A percentile compares a stretch with the other conserved stretches of the same genome.
phyloP scores from a whole-genome alignment of 768 basidiomycete genomes.

The Pulveroboletus sp. region DNA sequence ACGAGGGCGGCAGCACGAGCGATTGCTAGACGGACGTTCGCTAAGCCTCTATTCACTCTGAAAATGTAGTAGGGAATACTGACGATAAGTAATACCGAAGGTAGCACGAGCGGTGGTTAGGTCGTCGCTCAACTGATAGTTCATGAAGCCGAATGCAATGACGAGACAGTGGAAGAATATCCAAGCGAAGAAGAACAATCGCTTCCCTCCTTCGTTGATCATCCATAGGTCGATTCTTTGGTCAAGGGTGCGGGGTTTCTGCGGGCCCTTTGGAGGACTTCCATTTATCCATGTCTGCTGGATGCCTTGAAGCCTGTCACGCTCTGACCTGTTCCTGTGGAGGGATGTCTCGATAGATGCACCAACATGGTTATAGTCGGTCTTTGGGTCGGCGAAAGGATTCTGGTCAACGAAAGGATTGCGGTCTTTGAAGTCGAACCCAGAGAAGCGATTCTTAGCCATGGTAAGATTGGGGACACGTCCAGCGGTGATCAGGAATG shows the following conservation, averaged over 20 bases:
- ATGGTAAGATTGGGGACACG: constrained; percentile 22
- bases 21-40: constrained; percentile 47
- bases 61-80: constrained; percentile 19
- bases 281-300: constrained; percentile 53
- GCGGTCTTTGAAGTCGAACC: constrained; percentile 66
- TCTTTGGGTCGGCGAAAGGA: constrained; percentile 36
- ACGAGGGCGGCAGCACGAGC: constrained; percentile 87
- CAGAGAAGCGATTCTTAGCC: constrained; percentile 47
- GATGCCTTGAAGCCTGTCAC: constrained; percentile 76
- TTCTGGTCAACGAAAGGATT: constrained; percentile 46
- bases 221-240: constrained; percentile 73
- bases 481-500: constrained; percentile 11
- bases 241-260: constrained; percentile 35
- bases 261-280: constrained; percentile 24
- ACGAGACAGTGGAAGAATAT: constrained; percentile 78
- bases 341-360: constrained; percentile 41
- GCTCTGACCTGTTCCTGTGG: constrained; percentile 83
- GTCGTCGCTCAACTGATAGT: constrained; percentile 82
- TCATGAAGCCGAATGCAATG: constrained; percentile 66
- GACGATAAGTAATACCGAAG: constrained; percentile 79
- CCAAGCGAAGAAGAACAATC: constrained; percentile 77
- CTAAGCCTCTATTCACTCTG: not conserved
- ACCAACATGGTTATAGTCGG: constrained; percentile 27
- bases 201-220: constrained; percentile 86
- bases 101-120: constrained; percentile 54